phyloP scores from a whole-genome alignment of 225 moss, liverwort and hornwort genomes.

The Physcomitrellopsis africana region DNA sequence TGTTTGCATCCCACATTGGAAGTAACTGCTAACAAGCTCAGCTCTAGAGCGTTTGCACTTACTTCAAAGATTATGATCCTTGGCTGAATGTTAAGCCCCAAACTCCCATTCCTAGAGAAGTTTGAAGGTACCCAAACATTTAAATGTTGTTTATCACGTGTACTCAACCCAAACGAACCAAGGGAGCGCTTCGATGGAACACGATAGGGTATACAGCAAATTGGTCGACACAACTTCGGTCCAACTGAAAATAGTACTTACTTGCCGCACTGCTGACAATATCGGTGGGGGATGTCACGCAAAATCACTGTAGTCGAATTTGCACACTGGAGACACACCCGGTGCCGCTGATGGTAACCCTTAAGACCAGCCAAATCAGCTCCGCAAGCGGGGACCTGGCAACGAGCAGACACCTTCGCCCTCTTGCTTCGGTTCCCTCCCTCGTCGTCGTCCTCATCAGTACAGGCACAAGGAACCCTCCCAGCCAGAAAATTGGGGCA shows the following conservation, averaged over 20 bases:
- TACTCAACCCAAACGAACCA: no score
- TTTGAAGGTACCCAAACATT: background rate
- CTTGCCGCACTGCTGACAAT: conserved; percentile 99
- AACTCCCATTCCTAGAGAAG: background rate
- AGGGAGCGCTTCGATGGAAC: no score
- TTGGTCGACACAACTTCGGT: background rate
- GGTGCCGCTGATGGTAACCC: conserved; percentile 94
- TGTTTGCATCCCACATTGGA: conserved; percentile 1
- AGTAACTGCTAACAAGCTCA: background rate
- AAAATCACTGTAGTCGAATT: conserved; percentile 82
- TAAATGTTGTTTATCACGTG: no score
- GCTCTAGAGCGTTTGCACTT: background rate
- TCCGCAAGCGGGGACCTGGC: conserved; percentile 90
- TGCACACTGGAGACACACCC: conserved; percentile 93
- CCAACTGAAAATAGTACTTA: conserved; percentile 41
- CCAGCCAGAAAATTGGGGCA: conserved; percentile 93
- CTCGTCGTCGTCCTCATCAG: conserved; percentile 91
- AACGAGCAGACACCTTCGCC: conserved; percentile 79
- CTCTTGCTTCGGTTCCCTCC: conserved; percentile 76
- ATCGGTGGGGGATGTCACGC: conserved; percentile 82
- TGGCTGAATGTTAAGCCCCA: conserved; percentile 8
- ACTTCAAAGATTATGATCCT: background rate
- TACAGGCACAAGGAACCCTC: conserved; percentile 91
- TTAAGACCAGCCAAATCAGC: conserved; percentile 80
- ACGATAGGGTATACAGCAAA: no score